Evolutionary conservation across 2,329 filamentous ascomycete species (phyloP).

Genomic region (Aspergillus vadensis): DNA sequence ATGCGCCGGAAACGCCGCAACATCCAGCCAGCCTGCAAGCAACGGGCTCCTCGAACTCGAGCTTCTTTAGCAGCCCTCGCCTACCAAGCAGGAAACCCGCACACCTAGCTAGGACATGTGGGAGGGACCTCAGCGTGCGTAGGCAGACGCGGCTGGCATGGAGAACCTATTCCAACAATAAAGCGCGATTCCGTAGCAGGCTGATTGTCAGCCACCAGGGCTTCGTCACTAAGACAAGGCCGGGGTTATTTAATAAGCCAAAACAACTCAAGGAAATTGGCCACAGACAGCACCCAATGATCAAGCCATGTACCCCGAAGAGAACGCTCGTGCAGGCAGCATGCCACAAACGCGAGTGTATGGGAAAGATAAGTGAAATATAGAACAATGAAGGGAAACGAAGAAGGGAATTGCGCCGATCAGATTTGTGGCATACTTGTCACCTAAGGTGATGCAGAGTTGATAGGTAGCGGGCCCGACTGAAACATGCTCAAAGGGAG

Average conservation of each 20-base stretch:
- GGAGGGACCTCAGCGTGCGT: too few species aligned
- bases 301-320: neutral
- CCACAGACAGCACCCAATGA: neutral
- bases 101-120: neutral
- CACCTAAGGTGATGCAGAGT: neutral
- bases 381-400: neutral
- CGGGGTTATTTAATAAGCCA: neutral
- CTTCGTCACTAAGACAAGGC: neutral
- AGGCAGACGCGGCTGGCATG: too few species aligned
- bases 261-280: neutral
- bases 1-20: neutral
- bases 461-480: neutral
- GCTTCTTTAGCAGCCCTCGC: neutral
- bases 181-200: too few species aligned
- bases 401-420: neutral
- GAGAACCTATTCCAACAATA: too few species aligned
- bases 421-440: neutral
- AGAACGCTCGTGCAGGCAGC: neutral
- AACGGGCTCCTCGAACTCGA: neutral
- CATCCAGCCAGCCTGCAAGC: neutral
- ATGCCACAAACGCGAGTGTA: neutral
- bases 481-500: neutral
- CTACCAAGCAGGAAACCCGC: neutral
- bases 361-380: neutral
- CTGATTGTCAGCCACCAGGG: neutral